These are phyloP conservation scores for Chytriomyces hyalinus DNA, from an alignment of 192 early-diverging fungal genomes.

Conservation along the genomic window DNA sequence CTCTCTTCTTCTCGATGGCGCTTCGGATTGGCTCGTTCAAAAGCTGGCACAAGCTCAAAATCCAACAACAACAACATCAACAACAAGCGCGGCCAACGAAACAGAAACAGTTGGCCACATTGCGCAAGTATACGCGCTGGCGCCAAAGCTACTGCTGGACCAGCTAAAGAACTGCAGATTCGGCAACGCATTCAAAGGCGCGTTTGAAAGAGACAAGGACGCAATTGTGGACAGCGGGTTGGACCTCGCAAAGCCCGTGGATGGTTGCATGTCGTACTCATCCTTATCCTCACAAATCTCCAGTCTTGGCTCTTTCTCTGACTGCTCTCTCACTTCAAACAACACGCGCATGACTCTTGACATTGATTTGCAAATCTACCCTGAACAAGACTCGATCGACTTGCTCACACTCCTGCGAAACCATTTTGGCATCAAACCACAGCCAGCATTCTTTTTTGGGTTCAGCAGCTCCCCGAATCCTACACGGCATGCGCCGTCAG, in stretches of 20 bases:
- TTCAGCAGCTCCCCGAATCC: neutral
- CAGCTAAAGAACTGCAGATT: too few species aligned
- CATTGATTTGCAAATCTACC: constrained; percentile 32
- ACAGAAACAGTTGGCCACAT: neutral
- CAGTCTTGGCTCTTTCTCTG: neutral
- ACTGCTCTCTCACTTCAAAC: neutral
- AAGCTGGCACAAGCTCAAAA: neutral
- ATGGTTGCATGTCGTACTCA: neutral
- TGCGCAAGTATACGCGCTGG: neutral
- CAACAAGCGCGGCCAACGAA: neutral
- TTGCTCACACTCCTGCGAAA: constrained; percentile 42
- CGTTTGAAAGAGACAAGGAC: neutral
- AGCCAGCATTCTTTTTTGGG: constrained; percentile 45
- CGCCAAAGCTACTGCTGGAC: too few species aligned
- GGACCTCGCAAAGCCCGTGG: neutral
- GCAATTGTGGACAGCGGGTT: neutral
- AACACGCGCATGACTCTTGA: constrained; percentile 28
- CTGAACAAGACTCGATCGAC: constrained; percentile 29
- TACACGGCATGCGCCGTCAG: neutral
- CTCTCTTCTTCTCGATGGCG: neutral
- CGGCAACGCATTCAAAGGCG: neutral
- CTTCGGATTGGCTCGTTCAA: neutral
- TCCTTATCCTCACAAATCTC: neutral
- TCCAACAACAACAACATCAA: neutral
- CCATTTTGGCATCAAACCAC: constrained; percentile 40